phyloP scores from a whole-genome alignment of 2,329 filamentous ascomycete species.

The Phialocephala subalpina region DNA sequence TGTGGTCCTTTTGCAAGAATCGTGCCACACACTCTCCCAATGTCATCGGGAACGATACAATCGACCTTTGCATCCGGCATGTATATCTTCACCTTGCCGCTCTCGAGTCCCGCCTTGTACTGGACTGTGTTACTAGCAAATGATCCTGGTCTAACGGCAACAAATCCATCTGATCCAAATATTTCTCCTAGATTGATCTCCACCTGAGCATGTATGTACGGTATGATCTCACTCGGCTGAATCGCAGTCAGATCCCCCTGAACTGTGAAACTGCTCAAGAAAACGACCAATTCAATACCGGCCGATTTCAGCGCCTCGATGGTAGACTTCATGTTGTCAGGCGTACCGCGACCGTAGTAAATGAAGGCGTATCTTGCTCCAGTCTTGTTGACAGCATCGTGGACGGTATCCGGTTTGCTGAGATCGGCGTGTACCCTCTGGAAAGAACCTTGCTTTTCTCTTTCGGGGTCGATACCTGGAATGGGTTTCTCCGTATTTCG shows the following conservation, averaged over 20 bases:
- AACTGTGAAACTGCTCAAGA: slow-evolving; percentile 53
- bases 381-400: slow-evolving; percentile 49
- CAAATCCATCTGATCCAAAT: slow-evolving; percentile 48
- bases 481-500: slow-evolving; percentile 54
- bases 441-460: slow-evolving; percentile 45
- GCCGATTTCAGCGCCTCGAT: slow-evolving; percentile 52
- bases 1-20: slow-evolving; percentile 2
- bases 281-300: slow-evolving; percentile 54
- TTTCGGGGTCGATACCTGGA: slow-evolving; percentile 33
- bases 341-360: slow-evolving; percentile 47
- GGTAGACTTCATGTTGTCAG: slow-evolving; percentile 50
- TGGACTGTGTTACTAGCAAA: slow-evolving; percentile 54
- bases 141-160: slow-evolving; percentile 50
- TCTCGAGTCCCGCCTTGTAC: not conserved
- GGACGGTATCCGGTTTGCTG: slow-evolving; percentile 49
- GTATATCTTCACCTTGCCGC: slow-evolving; percentile 3
- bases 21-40: not conserved
- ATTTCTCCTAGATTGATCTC: slow-evolving; percentile 53
- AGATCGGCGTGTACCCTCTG: slow-evolving; percentile 55
- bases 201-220: slow-evolving; percentile 52
- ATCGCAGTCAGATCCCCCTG: slow-evolving; percentile 40
- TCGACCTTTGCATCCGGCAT: not conserved
- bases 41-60: slow-evolving; percentile 6
- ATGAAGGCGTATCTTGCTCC: slow-evolving; percentile 57
- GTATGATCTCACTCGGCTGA: slow-evolving; percentile 44